Evolutionary conservation across 2,329 filamentous ascomycete genomes (phyloP), one percentile per base, ranked within the genome.

Genomic region (Myrmaecium sp.): DNA sequence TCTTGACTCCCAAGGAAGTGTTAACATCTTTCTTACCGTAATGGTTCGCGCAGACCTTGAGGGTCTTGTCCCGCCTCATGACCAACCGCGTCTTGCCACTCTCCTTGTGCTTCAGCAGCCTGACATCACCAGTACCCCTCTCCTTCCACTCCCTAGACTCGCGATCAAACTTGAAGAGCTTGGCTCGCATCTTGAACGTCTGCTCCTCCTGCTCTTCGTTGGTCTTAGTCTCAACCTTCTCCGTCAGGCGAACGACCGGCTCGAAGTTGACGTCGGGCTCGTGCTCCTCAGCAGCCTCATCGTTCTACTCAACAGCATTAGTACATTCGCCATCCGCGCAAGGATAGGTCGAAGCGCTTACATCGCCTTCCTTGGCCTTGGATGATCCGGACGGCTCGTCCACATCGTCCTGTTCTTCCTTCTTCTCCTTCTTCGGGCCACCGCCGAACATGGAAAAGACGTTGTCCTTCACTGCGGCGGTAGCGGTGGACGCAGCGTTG

Each of bases 11-110:
- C 17, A 29, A 23, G 17, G 18, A 25, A 26, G 6, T n/a, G n/a
- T 18, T 14, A 19, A 7, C 20, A 17, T 23, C 10, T 14, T 16
- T 62, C 78, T 47, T 74, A 93, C 84, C 76, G 62, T 98, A 98
- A 69, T 98, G 89, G 68, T 98, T 98, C 52, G 89, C 89, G 75
- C 89, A 98, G 60, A 98, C 89, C 71, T 98, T 98, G 63, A 95
- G 74, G 34, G 89, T 98, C 81, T 95, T 95, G 67, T 98, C 89
- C 54, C 89, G 73, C 56, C 89, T 79, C 89, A 98, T 98, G 43
- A 98, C 89, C 46, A 98, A 66, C 44, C 89, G 74, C 32, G 84
- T 93, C 76, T 95, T 95, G 60, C 78, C 74, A 56, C 93, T 94
- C 66, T 94, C 84, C 70, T 83, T 89, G 69, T 98, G 89, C 74